These are phyloP conservation scores for Allium fistulosum DNA, from an alignment of 106 monocot genomes.

Conservation along the genomic window DNA sequence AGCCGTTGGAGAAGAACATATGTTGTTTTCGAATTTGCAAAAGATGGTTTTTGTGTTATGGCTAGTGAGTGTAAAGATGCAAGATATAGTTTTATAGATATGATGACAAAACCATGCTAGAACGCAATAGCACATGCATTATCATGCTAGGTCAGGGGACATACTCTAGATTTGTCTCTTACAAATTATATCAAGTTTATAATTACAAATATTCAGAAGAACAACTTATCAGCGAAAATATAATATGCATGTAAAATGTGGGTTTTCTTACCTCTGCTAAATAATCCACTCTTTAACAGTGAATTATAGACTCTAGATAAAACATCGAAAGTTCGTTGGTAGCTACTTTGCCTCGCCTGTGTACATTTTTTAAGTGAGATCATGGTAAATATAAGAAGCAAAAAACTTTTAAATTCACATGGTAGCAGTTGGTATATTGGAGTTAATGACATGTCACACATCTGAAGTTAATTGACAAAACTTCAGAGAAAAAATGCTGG, in stretches of 20 bases:
- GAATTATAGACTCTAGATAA: background rate
- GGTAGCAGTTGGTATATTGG: too few species aligned
- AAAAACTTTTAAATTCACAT: too few species aligned
- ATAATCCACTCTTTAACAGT: background rate
- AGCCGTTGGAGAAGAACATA: too few species aligned
- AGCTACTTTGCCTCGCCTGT: slow-evolving; percentile 5
- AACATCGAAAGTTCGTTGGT: slow-evolving; percentile 3
- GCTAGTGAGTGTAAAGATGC: too few species aligned
- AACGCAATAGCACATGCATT: background rate
- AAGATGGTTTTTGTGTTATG: too few species aligned
- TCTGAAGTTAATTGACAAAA: too few species aligned
- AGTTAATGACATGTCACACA: too few species aligned
- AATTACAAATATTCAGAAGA: background rate
- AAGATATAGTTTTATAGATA: too few species aligned
- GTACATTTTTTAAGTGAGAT: background rate
- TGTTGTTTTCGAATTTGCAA: too few species aligned
- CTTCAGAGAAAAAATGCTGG: too few species aligned
- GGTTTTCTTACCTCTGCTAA: background rate
- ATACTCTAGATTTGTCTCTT: background rate
- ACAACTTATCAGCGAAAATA: background rate
- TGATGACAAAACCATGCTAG: background rate
- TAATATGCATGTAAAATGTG: background rate
- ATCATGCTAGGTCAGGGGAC: background rate
- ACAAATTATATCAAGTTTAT: background rate
- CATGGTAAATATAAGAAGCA: too few species aligned